Evolutionary conservation across 1,284 basidiomycete genomes (phyloP).

Genomic region (Neonothopanus nambi): DNA sequence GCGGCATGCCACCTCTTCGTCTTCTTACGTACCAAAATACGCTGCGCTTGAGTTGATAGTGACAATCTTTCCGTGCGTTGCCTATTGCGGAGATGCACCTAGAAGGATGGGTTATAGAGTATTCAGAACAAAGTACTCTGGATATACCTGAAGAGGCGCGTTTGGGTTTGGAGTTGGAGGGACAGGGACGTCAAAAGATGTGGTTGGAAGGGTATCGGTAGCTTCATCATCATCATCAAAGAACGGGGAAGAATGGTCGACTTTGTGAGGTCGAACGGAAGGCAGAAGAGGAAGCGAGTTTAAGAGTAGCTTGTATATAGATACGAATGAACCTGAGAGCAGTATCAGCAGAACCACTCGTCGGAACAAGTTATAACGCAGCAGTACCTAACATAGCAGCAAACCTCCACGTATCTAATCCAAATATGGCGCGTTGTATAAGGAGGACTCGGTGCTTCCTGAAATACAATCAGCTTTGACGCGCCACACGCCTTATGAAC

Average conservation of each 20-base stretch:
- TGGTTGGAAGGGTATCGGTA: conserved; percentile 25
- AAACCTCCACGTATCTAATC: conserved; percentile 78
- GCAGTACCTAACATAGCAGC: conserved; percentile 78
- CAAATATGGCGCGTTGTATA: conserved; percentile 78
- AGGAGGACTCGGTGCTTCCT: conserved; percentile 56
- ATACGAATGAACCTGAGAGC: conserved; percentile 71
- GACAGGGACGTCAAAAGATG: conserved; percentile 27
- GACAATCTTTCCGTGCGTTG: conserved; percentile 50
- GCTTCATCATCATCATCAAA: conserved; percentile 30
- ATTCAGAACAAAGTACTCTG: not conserved
- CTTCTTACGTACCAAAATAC: conserved; percentile 62
- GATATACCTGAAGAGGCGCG: conserved; percentile 1
- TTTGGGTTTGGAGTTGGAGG: conserved; percentile 16
- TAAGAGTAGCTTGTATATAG: conserved; percentile 80
- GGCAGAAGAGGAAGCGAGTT: conserved; percentile 84
- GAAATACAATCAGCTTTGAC: conserved; percentile 8
- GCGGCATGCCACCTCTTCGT: conserved; percentile 87
- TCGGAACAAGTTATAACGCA: conserved; percentile 19
- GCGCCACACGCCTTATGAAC: not conserved
- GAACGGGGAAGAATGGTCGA: conserved; percentile 38
- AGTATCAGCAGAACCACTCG: not conserved
- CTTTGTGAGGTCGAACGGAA: conserved; percentile 32
- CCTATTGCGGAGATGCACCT: conserved; percentile 29
- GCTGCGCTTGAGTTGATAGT: conserved; percentile 60
- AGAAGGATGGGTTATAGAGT: conserved; percentile 14